Base-by-base conservation (phyloP, 805 yeast species). In the Starmerella scarabaei region DNA sequence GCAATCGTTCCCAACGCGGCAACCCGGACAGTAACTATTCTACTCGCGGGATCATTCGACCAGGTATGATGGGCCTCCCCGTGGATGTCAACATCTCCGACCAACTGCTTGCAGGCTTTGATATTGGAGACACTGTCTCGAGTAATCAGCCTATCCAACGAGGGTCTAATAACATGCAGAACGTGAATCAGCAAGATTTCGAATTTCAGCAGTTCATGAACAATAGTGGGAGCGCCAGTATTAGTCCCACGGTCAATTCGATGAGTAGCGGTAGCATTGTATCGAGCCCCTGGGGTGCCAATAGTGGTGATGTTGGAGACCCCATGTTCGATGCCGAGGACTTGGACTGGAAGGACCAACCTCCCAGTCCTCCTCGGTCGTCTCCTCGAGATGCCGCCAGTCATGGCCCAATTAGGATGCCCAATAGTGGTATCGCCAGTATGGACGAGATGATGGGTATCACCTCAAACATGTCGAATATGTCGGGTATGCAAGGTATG, bases 51-150 rank as follows among this genome's bases (percentile, higher is more conserved):
- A 45, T 47, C 16, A 45, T 47, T 21, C 40, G 50, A 1, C 50
- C 50, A 3, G 50, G 50, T 21, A 47, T 47, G 50, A 47, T 47
- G 50, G 49, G 50, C n/a, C 17, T 47, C 15, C 50, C 50, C 1
- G 40, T 47, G 3, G 50, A 47, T 28, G 48, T 49, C 19, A 39
- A 43, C 24, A 35, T 47, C 11, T 43, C 50, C n/a, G 43, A 45
- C 19, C 47, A 47, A 21, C 32, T 47, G 26, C 37, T 47, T 15
- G 44, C 42, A 2, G 41, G 34, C 12, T 38, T 44, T 9, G 48
- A 44, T 26, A 35, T 37, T 18, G 36, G 29, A 5, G 28, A 21
- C 11, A 7, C 7, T 7, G 9, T 7, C 9, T n/a, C n/a, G n/a
- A n/a, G n/a, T 12, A 20, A 9, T 32, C 18, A 15, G 18, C 18